Evolutionary conservation across 345 rosid species (phyloP).

Genomic region (Salix viminalis): DNA sequence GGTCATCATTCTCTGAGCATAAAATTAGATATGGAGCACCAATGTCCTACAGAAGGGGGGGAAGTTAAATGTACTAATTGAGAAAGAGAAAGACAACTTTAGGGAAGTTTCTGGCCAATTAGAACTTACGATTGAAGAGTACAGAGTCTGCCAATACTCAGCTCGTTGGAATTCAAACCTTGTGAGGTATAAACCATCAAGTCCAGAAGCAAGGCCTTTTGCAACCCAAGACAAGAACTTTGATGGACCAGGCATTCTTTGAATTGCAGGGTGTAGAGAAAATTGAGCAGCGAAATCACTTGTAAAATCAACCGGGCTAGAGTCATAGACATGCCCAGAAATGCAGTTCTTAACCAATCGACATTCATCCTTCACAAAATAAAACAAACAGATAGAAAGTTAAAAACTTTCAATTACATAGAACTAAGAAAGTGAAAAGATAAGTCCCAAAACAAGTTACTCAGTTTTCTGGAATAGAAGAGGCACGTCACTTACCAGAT

Average conservation of each 20-base stretch:
- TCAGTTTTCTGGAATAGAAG: neutral
- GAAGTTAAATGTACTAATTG: neutral
- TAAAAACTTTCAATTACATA: neutral
- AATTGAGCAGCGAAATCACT: constrained; percentile 72
- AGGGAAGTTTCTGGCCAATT: neutral
- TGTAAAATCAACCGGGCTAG: constrained; percentile 80
- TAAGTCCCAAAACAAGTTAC: neutral
- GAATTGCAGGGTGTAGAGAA: constrained; percentile 60
- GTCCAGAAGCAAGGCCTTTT: constrained; percentile 68
- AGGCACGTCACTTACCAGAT: constrained; percentile 36
- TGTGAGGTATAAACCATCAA: constrained; percentile 79
- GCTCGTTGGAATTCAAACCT: constrained; percentile 76
- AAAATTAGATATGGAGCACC: constrained; percentile 80
- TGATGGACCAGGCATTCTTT: constrained; percentile 62
- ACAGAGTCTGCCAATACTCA: constrained; percentile 81
- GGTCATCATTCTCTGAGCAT: constrained; percentile 76
- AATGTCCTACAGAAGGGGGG: constrained; percentile 43
- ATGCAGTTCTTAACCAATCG: constrained; percentile 67
- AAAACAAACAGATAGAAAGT: neutral
- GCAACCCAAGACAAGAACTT: constrained; percentile 73
- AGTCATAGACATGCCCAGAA: constrained; percentile 83
- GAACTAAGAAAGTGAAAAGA: neutral
- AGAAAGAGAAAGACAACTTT: constrained; percentile 16
- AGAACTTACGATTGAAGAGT: constrained; percentile 73
- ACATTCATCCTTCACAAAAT: constrained; percentile 55